phyloP scores from a whole-genome alignment of 2,329 filamentous ascomycete genomes.

The Tolypocladium pustulatum region DNA sequence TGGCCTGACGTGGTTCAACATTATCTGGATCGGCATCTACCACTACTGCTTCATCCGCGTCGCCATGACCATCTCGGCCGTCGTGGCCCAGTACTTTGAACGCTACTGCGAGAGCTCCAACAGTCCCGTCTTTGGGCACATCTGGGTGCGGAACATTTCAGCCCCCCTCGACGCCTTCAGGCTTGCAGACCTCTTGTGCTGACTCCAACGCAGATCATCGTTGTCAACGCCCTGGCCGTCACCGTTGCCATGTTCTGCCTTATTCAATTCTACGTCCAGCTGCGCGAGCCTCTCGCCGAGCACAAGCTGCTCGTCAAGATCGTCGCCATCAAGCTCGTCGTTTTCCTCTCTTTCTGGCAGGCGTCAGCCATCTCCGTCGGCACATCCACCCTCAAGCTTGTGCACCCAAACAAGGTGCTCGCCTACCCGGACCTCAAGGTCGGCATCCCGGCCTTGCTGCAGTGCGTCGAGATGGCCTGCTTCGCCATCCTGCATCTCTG shows the following conservation, averaged over 20 bases:
- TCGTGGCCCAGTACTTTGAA: slow-evolving; percentile 57
- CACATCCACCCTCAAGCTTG: slow-evolving; percentile 51
- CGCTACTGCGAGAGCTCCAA: slow-evolving; percentile 72
- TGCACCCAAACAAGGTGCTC: slow-evolving; percentile 48
- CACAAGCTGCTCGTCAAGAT: slow-evolving; percentile 72
- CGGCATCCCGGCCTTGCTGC: slow-evolving; percentile 65
- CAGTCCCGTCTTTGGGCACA: slow-evolving; percentile 67
- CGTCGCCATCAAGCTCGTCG: slow-evolving; percentile 78
- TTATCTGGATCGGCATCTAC: slow-evolving; percentile 73
- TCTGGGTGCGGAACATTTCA: slow-evolving; percentile 52
- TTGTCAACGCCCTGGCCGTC: slow-evolving; percentile 61
- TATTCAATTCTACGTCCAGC: slow-evolving; percentile 76
- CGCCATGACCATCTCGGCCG: slow-evolving; percentile 67
- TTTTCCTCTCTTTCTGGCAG: slow-evolving; percentile 90
- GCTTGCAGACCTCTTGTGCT: neutral
- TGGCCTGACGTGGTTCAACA: slow-evolving; percentile 84
- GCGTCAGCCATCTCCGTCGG: slow-evolving; percentile 38
- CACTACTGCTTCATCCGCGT: slow-evolving; percentile 80
- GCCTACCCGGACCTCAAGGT: slow-evolving; percentile 69
- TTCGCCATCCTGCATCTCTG: slow-evolving; percentile 72
- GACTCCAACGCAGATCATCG: slow-evolving; percentile 37
- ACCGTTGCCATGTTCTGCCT: slow-evolving; percentile 82
- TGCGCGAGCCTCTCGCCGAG: slow-evolving; percentile 55
- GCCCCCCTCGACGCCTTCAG: neutral
- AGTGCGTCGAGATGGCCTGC: slow-evolving; percentile 77